phyloP scores from a whole-genome alignment of 192 early-diverging fungal species.

The Coemansia sp. region DNA sequence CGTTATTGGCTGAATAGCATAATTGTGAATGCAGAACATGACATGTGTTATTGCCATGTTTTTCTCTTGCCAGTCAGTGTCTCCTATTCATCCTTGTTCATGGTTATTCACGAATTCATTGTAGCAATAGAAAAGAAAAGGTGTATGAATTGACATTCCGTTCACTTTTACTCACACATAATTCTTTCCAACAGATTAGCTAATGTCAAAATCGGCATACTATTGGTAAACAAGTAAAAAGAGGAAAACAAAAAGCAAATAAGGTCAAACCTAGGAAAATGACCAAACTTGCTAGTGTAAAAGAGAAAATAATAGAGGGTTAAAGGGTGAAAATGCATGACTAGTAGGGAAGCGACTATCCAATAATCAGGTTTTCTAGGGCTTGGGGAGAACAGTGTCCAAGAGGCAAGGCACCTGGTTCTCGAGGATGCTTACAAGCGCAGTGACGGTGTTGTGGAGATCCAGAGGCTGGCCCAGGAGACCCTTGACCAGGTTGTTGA shows the following conservation, averaged over 20 bases:
- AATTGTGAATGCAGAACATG: too few relatives aligned
- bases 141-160: too few relatives aligned
- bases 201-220: not conserved
- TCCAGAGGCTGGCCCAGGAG: constrained; percentile 32
- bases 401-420: constrained; percentile 52
- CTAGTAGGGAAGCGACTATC: not conserved
- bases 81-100: too few relatives aligned
- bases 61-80: too few relatives aligned
- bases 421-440: constrained; percentile 32
- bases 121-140: too few relatives aligned
- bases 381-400: constrained; percentile 43
- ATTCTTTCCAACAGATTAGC: too few relatives aligned
- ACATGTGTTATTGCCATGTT: too few relatives aligned
- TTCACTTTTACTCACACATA: too few relatives aligned
- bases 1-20: too few relatives aligned
- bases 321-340: not conserved
- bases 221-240: not conserved
- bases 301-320: not conserved
- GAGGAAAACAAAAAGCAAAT: too few relatives aligned
- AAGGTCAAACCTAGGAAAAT: too few relatives aligned
- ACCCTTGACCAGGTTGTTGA: constrained; percentile 48
- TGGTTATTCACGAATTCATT: too few relatives aligned
- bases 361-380: constrained; percentile 17
- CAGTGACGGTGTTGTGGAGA: constrained; percentile 42
- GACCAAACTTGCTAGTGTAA: not conserved